Base-by-base conservation (phyloP, 768 basidiomycete species). In the Russula dissimulans region DNA sequence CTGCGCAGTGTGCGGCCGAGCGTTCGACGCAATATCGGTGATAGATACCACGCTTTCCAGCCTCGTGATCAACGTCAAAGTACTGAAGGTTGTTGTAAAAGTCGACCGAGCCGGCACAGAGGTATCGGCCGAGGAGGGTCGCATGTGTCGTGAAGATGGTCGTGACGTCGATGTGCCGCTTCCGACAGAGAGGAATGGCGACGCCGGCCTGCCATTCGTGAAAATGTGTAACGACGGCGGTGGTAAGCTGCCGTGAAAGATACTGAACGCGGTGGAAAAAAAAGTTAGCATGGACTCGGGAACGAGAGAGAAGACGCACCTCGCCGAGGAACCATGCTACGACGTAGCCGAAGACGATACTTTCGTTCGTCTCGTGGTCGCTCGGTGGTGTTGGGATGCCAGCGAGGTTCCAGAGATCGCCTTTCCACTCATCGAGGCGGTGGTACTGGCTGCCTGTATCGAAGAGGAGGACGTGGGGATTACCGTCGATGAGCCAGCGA, bases 251-350 rank as follows among this genome's bases (percentile, higher is more conserved):
- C 45, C 84, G 84, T 31, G 88, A 69, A 43, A 91, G 85, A 69
- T 91, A 94, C 90, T 93, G 70, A 18, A 18, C 22, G 3, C 49
- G 56, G 36, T 32, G 12, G 44, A 26, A 52, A 12, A 58, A 55
- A 68, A 58, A 34, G 12, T 52, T 32, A 45, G 22, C 43, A 47
- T 41, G 17, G 57, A 56, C 42, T 42, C 42, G 43, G 61, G n/a
- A 32, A 36, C 29, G 53, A 52, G 17, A 29, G 38, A 45, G 29
- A 41, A 4, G 18, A 31, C 15, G 46, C 29, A 92, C 93, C 78
- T 99, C 95, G 67, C 95, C 95, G n/a, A 99, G 80, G 79, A 99
- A 98, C 95, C 97, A 99, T 6, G 95, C 94, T 54, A 95, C 90
- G 64, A 99, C 85, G 73, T 99, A 99, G 14, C 95, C 95, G 74